A percentile compares a stretch with the other conserved stretches of the same genome.
Evolutionary conservation across 106 monocot genomes (phyloP).

Genomic region (Gastrodia elata): DNA sequence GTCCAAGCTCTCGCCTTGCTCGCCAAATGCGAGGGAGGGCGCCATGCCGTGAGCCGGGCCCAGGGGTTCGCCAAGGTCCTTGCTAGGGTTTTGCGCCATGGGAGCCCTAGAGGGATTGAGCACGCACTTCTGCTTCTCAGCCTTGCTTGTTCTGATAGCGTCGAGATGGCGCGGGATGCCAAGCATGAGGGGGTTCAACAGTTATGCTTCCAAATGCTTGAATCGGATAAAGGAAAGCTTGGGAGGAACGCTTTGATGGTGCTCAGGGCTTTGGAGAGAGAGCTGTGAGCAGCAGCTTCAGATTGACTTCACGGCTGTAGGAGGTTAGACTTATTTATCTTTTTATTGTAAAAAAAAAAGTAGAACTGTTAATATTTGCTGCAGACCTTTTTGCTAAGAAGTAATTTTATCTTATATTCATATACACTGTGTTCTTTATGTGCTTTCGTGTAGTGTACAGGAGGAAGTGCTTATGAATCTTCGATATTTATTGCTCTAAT

Average conservation of each 20-base stretch:
- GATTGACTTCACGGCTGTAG: neutral
- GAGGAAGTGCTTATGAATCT: too few relatives aligned
- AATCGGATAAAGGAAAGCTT: slow-evolving; percentile 3
- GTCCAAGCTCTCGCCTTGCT: slow-evolving; percentile 38
- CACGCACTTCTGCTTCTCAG: slow-evolving; percentile 23
- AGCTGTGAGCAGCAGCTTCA: neutral
- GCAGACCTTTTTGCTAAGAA: neutral
- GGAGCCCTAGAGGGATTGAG: slow-evolving; percentile 25
- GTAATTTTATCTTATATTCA: neutral
- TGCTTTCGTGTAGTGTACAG: neutral
- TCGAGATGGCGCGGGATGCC: neutral
- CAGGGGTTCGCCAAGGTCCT: slow-evolving; percentile 26
- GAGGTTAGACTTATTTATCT: neutral
- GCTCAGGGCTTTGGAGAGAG: slow-evolving; percentile 6
- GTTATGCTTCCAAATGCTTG: neutral
- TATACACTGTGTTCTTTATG: neutral
- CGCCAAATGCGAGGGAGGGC: slow-evolving; percentile 39
- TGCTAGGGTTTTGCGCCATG: slow-evolving; percentile 22
- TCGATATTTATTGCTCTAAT: too few relatives aligned
- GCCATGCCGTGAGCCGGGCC: slow-evolving; percentile 23
- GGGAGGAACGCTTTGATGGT: slow-evolving; percentile 6
- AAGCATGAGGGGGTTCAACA: slow-evolving; percentile 4
- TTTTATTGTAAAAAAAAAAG: neutral
- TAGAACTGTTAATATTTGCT: neutral
- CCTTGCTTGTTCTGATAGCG: slow-evolving; percentile 19